Percentiles rank a stretch among this genome's conserved stretches.
Conservation (phyloP, 208 protist genomes). For the Trypanosomatidae sp. region DNA sequence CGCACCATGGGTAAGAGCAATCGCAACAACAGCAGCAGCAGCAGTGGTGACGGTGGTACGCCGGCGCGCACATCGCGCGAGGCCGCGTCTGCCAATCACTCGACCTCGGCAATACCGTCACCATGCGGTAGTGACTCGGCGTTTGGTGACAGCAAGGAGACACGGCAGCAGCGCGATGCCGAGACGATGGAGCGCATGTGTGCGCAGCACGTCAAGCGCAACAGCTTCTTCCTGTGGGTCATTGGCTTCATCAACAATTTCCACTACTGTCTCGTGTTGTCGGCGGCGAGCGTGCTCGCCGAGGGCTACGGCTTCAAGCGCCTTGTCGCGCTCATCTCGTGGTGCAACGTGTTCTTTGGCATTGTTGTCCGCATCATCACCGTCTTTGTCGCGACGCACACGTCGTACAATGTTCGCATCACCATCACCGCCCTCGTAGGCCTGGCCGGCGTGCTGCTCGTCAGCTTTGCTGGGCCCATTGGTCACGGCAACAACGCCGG, state of each 20-base stretch:
- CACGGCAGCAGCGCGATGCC: neutral
- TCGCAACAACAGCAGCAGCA: too few relatives aligned
- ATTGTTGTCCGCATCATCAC: conserved; percentile 63
- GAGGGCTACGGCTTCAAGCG: conserved; percentile 39
- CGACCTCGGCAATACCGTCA: too few relatives aligned
- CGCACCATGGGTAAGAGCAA: too few relatives aligned
- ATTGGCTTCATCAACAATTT: conserved; percentile 87
- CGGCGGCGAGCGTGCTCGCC: conserved; percentile 34
- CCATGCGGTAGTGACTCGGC: too few relatives aligned
- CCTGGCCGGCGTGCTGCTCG: conserved; percentile 60
- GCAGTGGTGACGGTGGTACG: too few relatives aligned
- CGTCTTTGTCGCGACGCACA: conserved; percentile 44
- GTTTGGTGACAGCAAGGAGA: neutral
- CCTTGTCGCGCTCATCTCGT: conserved; percentile 56
- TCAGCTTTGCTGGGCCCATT: conserved; percentile 39
- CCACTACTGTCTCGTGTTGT: conserved; percentile 73
- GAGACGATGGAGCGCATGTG: neutral
- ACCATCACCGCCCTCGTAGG: conserved; percentile 24
- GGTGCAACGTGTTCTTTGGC: conserved; percentile 74
- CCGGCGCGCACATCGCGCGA: too few relatives aligned
- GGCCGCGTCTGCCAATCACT: too few relatives aligned
- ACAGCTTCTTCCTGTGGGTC: conserved; percentile 12
- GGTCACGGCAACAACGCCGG: conserved; percentile 24
- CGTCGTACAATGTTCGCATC: conserved; percentile 68
- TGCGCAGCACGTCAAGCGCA: neutral